A percentile compares a stretch with the other conserved stretches of the same genome.
phyloP scores from a whole-genome alignment of 176 grass and related monocot genomes.

The Themeda triandra region DNA sequence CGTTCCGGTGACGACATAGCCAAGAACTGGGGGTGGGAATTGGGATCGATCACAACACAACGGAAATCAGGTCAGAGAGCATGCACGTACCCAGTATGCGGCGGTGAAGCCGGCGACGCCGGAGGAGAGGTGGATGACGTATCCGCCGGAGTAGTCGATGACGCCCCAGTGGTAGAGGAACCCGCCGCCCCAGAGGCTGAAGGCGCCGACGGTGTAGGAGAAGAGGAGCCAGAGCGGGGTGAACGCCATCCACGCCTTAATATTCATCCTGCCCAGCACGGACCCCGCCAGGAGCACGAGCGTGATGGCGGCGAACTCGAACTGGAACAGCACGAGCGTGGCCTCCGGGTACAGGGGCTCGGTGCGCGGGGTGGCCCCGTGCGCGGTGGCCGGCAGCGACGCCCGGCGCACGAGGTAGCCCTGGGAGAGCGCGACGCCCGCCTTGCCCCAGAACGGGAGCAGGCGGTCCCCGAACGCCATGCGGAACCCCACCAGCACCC shows the following conservation, averaged over 20 bases:
- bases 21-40: neutral
- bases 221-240: slow-evolving; percentile 81
- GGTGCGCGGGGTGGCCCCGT: too few relatives aligned
- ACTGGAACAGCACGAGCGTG: slow-evolving; percentile 72
- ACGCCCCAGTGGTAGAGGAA: slow-evolving; percentile 78
- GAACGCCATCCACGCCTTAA: slow-evolving; percentile 78
- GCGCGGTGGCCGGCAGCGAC: too few relatives aligned
- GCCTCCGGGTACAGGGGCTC: slow-evolving; percentile 51
- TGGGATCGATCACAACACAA: neutral
- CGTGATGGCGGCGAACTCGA: slow-evolving; percentile 71
- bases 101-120: slow-evolving; percentile 57
- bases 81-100: slow-evolving; percentile 62
- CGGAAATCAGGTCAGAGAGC: neutral
- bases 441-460: slow-evolving; percentile 73
- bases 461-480: too few relatives aligned
- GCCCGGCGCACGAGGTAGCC: too few relatives aligned
- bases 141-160: slow-evolving; percentile 75
- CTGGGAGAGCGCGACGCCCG: too few relatives aligned
- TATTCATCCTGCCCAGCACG: slow-evolving; percentile 66
- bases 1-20: neutral
- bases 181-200: slow-evolving; percentile 72
- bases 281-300: slow-evolving; percentile 50
- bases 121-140: slow-evolving; percentile 75
- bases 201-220: slow-evolving; percentile 86
- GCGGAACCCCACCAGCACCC: too few relatives aligned